A percentile compares a stretch with the other conserved stretches of the same genome.
Evolutionary conservation across 179 eudicot species (phyloP).

Genomic region (Patellifolia procumbens): DNA sequence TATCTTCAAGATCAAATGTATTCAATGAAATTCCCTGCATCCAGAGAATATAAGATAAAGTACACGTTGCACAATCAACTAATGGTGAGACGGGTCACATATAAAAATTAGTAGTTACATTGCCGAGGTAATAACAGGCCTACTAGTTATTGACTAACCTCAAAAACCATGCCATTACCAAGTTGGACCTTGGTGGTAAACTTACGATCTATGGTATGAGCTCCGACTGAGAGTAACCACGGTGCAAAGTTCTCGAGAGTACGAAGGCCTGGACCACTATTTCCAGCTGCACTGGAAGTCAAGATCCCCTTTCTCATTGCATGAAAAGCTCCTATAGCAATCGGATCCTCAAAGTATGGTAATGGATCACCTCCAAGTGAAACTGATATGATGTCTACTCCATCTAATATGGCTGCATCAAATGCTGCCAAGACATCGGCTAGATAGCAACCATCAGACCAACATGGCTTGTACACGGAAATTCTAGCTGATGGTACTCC

Average conservation of each 20-base stretch:
- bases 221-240: constrained; percentile 39
- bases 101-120: background rate
- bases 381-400: constrained; percentile 32
- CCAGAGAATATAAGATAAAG: too few species aligned
- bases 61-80: too few species aligned
- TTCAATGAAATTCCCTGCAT: constrained; percentile 27
- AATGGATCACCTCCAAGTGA: background rate
- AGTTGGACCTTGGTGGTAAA: constrained; percentile 18
- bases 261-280: constrained; percentile 16
- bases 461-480: constrained; percentile 25
- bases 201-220: constrained; percentile 32
- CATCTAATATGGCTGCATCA: constrained; percentile 33
- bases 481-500: constrained; percentile 27
- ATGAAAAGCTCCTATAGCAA: constrained; percentile 38
- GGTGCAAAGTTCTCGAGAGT: constrained; percentile 30
- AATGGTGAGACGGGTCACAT: too few species aligned
- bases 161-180: constrained; percentile 25
- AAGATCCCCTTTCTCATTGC: constrained; percentile 33
- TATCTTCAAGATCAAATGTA: constrained; percentile 22
- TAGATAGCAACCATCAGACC: background rate
- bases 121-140: too few species aligned
- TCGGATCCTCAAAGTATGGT: background rate
- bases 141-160: constrained; percentile 14
- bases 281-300: constrained; percentile 31
- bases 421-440: constrained; percentile 23